These are phyloP conservation scores for Tilletiopsis washingtonensis DNA, from an alignment of 1,284 basidiomycete genomes.

Conservation along the genomic window DNA sequence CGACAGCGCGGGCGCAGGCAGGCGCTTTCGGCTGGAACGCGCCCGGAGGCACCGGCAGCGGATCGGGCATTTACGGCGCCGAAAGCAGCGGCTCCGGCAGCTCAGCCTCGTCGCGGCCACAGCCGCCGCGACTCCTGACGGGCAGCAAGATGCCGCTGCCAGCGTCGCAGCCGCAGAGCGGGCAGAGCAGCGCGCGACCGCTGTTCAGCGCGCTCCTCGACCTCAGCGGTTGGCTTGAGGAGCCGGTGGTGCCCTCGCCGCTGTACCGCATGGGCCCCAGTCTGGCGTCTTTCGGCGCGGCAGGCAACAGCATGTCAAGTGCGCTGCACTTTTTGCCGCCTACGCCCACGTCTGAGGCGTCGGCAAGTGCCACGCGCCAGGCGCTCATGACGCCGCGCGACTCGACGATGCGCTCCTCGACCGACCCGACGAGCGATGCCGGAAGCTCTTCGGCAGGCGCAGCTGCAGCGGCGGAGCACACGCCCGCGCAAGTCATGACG, in stretches of 20 bases:
- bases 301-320: background rate
- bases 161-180: background rate
- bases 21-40: background rate
- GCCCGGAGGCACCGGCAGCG: background rate
- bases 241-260: slow-evolving; percentile 43
- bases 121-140: slow-evolving; percentile 9
- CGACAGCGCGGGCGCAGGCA: background rate
- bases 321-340: background rate
- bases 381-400: background rate
- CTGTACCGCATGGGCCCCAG: slow-evolving; percentile 40
- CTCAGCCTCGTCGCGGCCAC: no score
- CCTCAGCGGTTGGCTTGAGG: slow-evolving; percentile 42
- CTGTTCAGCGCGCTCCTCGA: slow-evolving; percentile 21
- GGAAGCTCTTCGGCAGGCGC: background rate
- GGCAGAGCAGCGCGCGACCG: slow-evolving; percentile 1
- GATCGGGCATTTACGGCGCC: background rate
- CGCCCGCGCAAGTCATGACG: background rate
- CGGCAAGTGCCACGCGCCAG: background rate
- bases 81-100: background rate
- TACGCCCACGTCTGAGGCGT: background rate
- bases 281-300: slow-evolving; percentile 16
- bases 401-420: background rate
- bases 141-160: slow-evolving; percentile 11
- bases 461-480: slow-evolving; percentile 1
- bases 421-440: background rate